Base-by-base conservation (phyloP, 192 early-diverging fungal genomes). In the Backusella liffmaniae region DNA sequence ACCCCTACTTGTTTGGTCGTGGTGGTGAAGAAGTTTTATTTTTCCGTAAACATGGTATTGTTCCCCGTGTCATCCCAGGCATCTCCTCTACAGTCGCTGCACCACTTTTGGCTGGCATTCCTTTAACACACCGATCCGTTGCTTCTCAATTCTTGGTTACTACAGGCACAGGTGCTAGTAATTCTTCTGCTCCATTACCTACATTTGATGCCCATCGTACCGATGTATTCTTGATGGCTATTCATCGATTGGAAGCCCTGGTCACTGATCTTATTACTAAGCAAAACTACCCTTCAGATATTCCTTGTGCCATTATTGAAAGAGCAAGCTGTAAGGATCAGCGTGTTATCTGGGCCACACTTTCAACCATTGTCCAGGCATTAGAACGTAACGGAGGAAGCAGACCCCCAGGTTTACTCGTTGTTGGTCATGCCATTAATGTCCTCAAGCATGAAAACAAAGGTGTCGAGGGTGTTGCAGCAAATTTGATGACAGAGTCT, bases 1-100 rank as follows among this genome's bases (percentile, higher is more conserved):
- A 98, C 79, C 94, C 95, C 65, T 97, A 93, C 83, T 88, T 98
- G 30, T 97, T 96, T 84, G 97, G 96, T 30, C 91, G 97, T 62
- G 97, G 96, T 44, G 96, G 91, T 29, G 97, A 98, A 80, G 97
- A 98, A 76, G 82, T 93, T 16, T 67, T 92, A n/a, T 93, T 90
- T 70, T 93, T 94, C 80, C 83, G 88, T 34, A 76, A 84, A 10
- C 82, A 90, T 73, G 95, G 95, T 23, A 90, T 88, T 68, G 84
- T 87, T 66, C 77, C 79, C 3, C 81, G 84, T 35, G 86, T 94
- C 5, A 79, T 93, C 1, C 90, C 92, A 1, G 95, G 95, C 32
- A 83, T 96, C 8, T 84, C 88, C 3, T 91, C 91, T 65, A 83
- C 87, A n/a, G 86, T 92, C 39, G 90, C 90, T 42, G 92, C 88